Evolutionary conservation across 257 asterid genomes (phyloP).

Genomic region (Orobanche coerulescens): DNA sequence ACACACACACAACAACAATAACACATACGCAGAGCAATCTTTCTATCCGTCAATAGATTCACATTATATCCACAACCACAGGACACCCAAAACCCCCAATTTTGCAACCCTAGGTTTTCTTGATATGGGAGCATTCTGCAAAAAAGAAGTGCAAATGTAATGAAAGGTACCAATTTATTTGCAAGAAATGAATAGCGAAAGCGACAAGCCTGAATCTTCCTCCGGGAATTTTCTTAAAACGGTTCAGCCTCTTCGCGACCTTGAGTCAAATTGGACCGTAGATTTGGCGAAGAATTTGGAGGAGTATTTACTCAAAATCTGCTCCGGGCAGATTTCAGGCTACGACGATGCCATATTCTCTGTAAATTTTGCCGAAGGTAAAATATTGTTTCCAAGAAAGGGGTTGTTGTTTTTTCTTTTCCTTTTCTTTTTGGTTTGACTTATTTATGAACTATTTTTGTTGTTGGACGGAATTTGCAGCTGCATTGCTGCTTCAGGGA

Average conservation of each 20-base stretch:
- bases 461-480: slow-evolving; percentile 38
- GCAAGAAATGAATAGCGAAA: slow-evolving; percentile 35
- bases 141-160: slow-evolving; percentile 12
- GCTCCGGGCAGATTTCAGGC: slow-evolving; percentile 68
- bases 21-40: background rate
- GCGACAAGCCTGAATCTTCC: slow-evolving; percentile 40
- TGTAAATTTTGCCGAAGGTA: slow-evolving; percentile 91
- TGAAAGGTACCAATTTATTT: slow-evolving; percentile 14
- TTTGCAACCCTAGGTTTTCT: slow-evolving; percentile 14
- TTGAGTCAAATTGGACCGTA: slow-evolving; percentile 84
- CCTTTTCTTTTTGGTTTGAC: background rate
- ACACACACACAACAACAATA: slow-evolving; percentile 7
- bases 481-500: slow-evolving; percentile 98
- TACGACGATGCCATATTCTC: slow-evolving; percentile 39
- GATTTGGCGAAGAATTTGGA: slow-evolving; percentile 82
- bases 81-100: slow-evolving; percentile 7
- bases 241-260: slow-evolving; percentile 74
- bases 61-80: background rate
- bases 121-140: background rate
- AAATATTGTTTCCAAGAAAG: background rate
- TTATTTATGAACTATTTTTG: background rate
- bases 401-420: background rate
- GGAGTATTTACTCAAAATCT: slow-evolving; percentile 71
- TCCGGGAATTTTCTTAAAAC: slow-evolving; percentile 46
- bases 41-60: background rate